These are phyloP conservation scores for Neospora caninum DNA, from an alignment of 169 alveolate species.

Conservation along the genomic window DNA sequence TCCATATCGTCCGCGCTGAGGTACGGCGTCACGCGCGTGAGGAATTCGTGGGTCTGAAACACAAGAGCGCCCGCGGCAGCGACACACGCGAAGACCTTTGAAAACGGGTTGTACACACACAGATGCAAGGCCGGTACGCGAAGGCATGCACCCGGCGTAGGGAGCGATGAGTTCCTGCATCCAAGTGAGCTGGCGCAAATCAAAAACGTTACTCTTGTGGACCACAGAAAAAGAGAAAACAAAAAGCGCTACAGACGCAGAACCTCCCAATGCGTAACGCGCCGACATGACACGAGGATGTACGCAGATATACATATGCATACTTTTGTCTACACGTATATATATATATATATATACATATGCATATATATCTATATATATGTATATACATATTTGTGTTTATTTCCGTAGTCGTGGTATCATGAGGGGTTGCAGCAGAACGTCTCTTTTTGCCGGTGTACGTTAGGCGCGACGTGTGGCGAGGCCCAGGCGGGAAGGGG, in stretches of 20 bases:
- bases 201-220: no score
- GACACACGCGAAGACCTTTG: neutral
- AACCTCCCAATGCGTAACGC: no score
- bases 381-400: neutral
- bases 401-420: neutral
- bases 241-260: no score
- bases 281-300: no score
- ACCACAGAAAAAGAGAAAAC: no score
- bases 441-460: no score
- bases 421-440: no score
- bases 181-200: no score
- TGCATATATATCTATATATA: neutral
- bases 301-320: neutral
- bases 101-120: neutral
- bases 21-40: slow-evolving; percentile 4
- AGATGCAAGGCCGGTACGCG: neutral
- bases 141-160: neutral
- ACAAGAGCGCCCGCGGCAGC: neutral
- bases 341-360: neutral
- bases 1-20: slow-evolving; percentile 37
- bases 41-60: neutral
- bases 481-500: neutral
- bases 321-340: neutral
- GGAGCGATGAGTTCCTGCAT: neutral
- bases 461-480: no score